These are phyloP conservation scores for Yarrowia osloensis DNA, from an alignment of 805 yeast genomes.

Conservation along the genomic window DNA sequence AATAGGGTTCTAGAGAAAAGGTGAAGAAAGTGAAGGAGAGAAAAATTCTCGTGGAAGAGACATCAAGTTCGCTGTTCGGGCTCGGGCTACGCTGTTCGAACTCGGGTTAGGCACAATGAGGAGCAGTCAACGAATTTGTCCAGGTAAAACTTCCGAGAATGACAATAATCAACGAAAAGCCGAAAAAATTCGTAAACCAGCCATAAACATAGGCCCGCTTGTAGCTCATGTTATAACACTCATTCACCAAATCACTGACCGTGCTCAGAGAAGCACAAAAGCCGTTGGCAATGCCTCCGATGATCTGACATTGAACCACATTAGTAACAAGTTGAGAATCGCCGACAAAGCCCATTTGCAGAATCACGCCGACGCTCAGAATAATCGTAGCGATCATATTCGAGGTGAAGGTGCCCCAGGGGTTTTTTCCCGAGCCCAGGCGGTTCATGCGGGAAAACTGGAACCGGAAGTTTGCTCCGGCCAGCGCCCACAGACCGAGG, in stretches of 20 bases:
- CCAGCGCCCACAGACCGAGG: background rate
- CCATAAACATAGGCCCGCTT: conserved; percentile 9
- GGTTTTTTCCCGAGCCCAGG: background rate
- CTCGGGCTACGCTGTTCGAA: too few species aligned
- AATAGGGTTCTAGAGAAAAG: too few species aligned
- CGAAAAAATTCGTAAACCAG: background rate
- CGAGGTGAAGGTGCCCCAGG: conserved; percentile 2
- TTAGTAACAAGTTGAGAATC: background rate
- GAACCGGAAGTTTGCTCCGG: background rate
- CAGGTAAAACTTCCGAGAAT: conserved; percentile 2
- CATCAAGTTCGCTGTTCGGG: too few species aligned
- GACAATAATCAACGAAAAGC: background rate
- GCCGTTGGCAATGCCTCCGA: conserved; percentile 12
- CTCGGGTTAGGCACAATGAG: background rate
- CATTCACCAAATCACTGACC: background rate
- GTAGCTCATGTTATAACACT: background rate
- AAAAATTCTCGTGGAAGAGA: too few species aligned
- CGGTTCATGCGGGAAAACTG: background rate
- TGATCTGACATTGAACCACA: conserved; percentile 14
- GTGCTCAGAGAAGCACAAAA: conserved; percentile 2
- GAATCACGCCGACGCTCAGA: background rate
- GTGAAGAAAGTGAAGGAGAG: too few species aligned
- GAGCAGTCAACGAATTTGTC: background rate
- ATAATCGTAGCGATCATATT: background rate
- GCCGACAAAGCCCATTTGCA: background rate